Evolutionary conservation across 1,139 yeast genomes (phyloP).

Genomic region (Sugiyamaella sp.): DNA sequence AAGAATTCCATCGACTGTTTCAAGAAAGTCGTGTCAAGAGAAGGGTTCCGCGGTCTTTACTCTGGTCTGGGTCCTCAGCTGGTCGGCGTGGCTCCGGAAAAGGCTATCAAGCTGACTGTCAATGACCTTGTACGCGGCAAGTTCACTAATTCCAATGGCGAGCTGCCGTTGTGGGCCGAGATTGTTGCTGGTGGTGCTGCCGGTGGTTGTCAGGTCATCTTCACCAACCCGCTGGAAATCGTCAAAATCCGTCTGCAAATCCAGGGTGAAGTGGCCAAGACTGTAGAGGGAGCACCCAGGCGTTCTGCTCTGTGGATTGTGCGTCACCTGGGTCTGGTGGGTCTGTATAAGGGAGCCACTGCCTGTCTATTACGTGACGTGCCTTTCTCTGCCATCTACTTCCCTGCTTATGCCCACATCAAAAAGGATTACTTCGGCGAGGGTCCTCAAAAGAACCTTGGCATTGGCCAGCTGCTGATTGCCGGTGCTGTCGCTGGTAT

Average conservation of each 20-base stretch:
- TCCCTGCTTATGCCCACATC: slow-evolving; percentile 95
- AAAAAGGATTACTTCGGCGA: slow-evolving; percentile 81
- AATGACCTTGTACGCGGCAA: slow-evolving; percentile 84
- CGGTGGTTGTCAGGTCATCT: slow-evolving; percentile 95
- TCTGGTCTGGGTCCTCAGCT: slow-evolving; percentile 94
- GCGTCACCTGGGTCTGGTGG: slow-evolving; percentile 75
- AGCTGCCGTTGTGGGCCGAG: slow-evolving; percentile 71
- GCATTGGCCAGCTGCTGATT: slow-evolving; percentile 78
- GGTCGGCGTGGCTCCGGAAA: slow-evolving; percentile 97
- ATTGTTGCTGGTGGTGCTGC: slow-evolving; percentile 89
- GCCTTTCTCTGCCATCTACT: slow-evolving; percentile 95
- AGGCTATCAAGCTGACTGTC: slow-evolving; percentile 94
- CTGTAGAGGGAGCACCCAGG: slow-evolving; percentile 42
- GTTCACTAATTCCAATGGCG: slow-evolving; percentile 59
- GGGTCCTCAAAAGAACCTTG: slow-evolving; percentile 69
- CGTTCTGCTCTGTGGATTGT: slow-evolving; percentile 74
- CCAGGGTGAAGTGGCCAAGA: slow-evolving; percentile 69
- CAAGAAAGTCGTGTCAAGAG: slow-evolving; percentile 69
- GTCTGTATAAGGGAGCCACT: slow-evolving; percentile 86
- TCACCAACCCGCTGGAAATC: slow-evolving; percentile 94
- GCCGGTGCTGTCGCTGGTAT: slow-evolving; percentile 98
- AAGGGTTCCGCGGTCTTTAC: slow-evolving; percentile 88
- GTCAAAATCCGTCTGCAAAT: slow-evolving; percentile 94
- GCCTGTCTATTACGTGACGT: slow-evolving; percentile 96
- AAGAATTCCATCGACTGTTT: slow-evolving; percentile 87